Evolutionary conservation across 2,329 filamentous ascomycete species (phyloP).

Genomic region (Westerdykella sp.): DNA sequence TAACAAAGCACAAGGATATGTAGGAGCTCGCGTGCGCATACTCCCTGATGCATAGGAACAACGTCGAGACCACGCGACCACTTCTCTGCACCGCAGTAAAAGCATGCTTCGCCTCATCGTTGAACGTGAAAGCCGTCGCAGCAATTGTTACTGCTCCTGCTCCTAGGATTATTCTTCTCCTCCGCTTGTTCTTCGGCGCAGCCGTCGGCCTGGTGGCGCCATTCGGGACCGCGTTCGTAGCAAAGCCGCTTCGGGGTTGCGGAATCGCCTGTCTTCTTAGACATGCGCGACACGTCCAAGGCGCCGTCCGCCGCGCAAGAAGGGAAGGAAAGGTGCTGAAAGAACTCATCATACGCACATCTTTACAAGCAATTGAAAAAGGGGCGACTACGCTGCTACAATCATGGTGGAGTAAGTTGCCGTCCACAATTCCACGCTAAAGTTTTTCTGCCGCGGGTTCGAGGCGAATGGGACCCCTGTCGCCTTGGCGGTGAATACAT

Average conservation of each 20-base stretch:
- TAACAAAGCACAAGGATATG: neutral
- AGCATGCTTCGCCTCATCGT: constrained; percentile 65
- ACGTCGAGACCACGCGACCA: constrained; percentile 66
- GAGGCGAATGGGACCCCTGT: constrained; percentile 1
- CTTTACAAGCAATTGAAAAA: constrained; percentile 2
- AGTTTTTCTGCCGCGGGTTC: constrained; percentile 4
- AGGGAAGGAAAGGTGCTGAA: constrained; percentile 19
- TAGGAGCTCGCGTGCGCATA: constrained; percentile 41
- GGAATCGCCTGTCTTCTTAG: constrained; percentile 18
- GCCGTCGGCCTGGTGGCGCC: constrained; percentile 2
- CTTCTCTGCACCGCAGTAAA: constrained; percentile 72
- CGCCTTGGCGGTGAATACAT: constrained; percentile 1
- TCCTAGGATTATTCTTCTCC: constrained; percentile 22
- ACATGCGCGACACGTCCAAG: constrained; percentile 34
- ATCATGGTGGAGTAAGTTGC: constrained; percentile 1
- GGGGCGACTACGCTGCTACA: neutral
- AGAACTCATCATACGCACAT: constrained; percentile 29
- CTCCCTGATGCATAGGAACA: constrained; percentile 86
- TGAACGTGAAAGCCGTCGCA: constrained; percentile 45
- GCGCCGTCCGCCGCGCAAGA: constrained; percentile 17
- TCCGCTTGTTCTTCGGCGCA: constrained; percentile 17
- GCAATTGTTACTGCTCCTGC: constrained; percentile 30
- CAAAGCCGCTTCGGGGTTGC: constrained; percentile 15
- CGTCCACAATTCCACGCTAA: neutral
- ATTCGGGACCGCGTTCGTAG: constrained; percentile 9